Evolutionary conservation across 495 filamentous ascomycete species (phyloP).

Genomic region (Neurospora cerealis): DNA sequence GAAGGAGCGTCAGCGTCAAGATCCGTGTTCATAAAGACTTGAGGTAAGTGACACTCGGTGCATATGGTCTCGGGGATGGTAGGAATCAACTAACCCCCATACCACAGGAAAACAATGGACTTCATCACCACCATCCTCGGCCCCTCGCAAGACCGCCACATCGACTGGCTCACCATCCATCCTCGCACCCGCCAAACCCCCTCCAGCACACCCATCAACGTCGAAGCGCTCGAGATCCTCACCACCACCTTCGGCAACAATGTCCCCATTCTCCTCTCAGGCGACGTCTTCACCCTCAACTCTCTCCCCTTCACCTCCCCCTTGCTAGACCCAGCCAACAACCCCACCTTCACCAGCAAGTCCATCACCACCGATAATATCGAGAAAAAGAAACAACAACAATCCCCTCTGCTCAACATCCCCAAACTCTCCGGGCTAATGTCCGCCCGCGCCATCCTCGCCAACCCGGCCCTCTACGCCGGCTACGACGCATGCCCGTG

Average conservation of each 20-base stretch:
- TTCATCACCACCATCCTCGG: constrained; percentile 40
- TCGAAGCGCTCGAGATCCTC: constrained; percentile 47
- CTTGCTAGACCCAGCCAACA: constrained; percentile 14
- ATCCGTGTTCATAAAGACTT: constrained; percentile 55
- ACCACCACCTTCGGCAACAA: constrained; percentile 32
- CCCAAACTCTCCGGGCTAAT: constrained; percentile 44
- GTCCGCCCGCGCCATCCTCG: constrained; percentile 52
- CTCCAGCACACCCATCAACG: constrained; percentile 45
- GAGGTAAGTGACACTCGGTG: constrained; percentile 15
- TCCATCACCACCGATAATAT: constrained; percentile 11
- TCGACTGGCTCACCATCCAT: constrained; percentile 57
- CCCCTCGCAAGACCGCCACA: constrained; percentile 30
- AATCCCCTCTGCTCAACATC: constrained; percentile 13
- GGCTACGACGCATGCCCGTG: constrained; percentile 47
- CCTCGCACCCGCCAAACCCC: constrained; percentile 46
- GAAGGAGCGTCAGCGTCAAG: constrained; percentile 50
- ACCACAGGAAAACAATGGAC: constrained; percentile 32
- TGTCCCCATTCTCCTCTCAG: constrained; percentile 51
- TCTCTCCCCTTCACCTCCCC: constrained; percentile 35
- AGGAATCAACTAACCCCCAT: background rate
- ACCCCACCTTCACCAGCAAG: constrained; percentile 16
- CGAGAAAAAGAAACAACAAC: background rate
- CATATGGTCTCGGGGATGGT: background rate
- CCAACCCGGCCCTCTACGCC: constrained; percentile 53
- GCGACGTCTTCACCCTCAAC: constrained; percentile 47